Evolutionary conservation across 2,329 filamentous ascomycete species (phyloP), one percentile per base, ranked within the genome.

Genomic region (Fusarium virguliforme): DNA sequence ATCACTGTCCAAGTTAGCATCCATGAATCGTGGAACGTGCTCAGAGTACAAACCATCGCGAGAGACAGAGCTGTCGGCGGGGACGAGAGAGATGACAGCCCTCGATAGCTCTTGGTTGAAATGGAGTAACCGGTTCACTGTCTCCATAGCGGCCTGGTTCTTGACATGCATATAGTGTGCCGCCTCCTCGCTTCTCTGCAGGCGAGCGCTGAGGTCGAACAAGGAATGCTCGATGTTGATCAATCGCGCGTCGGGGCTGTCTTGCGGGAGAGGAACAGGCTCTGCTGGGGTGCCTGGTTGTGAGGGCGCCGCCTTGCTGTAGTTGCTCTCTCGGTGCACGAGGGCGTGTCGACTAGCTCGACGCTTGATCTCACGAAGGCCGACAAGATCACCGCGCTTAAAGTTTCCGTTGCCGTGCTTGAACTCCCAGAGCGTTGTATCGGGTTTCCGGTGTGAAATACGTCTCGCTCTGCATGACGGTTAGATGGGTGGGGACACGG

Each of bases 351-450:
- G 89, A 37, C 95, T 98, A 18, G 96, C 95, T 67, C 96, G 90
- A 68, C 96, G 92, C 82, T 98, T 98, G 82, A 99, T 99, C 79
- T 99, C 96, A 46, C 96, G 89, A 67, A 99, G 83, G 8, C 95
- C 94, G 56, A 95, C 91, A 26, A 99, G 85, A 80, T 99, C 95
- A 38, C 96, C 96, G 71, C 95, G 91, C 82, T 97, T 98, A 85
- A 99, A 99, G 80, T 93, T 98, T 59, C 95, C 95, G 77, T 95
- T 97, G 59, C 96, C 96, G 78, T 99, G 96, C 81, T 98, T 98
- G 82, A 99, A 99, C 79, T 99, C 96, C 96, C 96, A 99, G 32
- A 99, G 85, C 1, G 95, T 94, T 22, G 94, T 94, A 77, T 98
- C 96, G 95, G 94, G 46, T 93, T 95, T 10, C 94, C 94, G 4